Evolutionary conservation across 805 yeast genomes (phyloP).

Genomic region (Pichia rugopelliculosa): DNA sequence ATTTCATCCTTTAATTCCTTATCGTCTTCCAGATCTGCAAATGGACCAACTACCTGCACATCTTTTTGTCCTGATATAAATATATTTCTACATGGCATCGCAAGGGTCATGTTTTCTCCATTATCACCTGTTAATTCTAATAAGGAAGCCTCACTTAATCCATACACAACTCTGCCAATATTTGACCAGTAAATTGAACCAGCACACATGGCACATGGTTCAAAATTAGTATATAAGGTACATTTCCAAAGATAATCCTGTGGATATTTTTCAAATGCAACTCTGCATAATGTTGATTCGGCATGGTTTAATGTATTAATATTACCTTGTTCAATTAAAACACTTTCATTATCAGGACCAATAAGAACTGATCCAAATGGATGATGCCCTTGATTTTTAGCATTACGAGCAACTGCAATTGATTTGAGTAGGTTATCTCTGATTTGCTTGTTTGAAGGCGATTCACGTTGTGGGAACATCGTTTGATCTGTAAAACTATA

Average conservation of each 20-base stretch:
- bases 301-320: constrained; percentile 27
- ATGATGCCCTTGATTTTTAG: constrained; percentile 20
- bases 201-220: constrained; percentile 28
- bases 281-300: constrained; percentile 20
- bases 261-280: constrained; percentile 16
- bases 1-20: constrained; percentile 17
- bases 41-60: constrained; percentile 24
- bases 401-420: constrained; percentile 16
- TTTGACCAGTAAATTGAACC: constrained; percentile 26
- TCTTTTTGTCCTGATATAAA: constrained; percentile 22
- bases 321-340: constrained; percentile 23
- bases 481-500: neutral
- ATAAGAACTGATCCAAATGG: constrained; percentile 26
- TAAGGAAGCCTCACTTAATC: constrained; percentile 17
- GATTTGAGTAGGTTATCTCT: constrained; percentile 10
- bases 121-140: constrained; percentile 21
- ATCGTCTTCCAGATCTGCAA: constrained; percentile 5
- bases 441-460: constrained; percentile 10
- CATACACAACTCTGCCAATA: constrained; percentile 24
- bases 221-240: constrained; percentile 26
- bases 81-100: constrained; percentile 17
- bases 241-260: constrained; percentile 24
- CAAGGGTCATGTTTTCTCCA: constrained; percentile 24
- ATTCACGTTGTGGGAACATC: constrained; percentile 16
- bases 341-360: constrained; percentile 21